phyloP scores from a whole-genome alignment of 805 yeast genomes.

The Yarrowia phangngaensis region DNA sequence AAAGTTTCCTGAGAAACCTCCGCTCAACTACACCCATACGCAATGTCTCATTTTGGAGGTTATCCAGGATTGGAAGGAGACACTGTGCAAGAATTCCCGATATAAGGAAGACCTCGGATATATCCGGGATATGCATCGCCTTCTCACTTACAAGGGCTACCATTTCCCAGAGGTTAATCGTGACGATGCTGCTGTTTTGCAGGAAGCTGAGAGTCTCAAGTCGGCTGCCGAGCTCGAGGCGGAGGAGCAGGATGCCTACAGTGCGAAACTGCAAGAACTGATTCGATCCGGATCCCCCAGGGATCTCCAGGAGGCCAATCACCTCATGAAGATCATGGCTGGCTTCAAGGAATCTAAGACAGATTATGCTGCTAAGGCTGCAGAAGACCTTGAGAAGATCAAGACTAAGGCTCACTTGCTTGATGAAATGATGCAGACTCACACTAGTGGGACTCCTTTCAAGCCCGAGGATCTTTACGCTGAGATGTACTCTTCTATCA shows the following conservation, averaged over 20 bases:
- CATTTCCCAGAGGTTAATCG: constrained; percentile 84
- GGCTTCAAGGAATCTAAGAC: constrained; percentile 75
- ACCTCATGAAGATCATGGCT: constrained; percentile 95
- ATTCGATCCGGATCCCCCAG: constrained; percentile 93
- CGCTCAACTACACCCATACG: constrained; percentile 72
- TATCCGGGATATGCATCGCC: constrained; percentile 92
- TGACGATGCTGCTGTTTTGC: constrained; percentile 86
- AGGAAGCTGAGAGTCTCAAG: constrained; percentile 77
- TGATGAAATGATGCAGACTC: constrained; percentile 67
- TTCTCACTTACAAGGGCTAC: constrained; percentile 86
- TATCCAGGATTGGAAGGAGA: constrained; percentile 96
- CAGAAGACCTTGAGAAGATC: constrained; percentile 78
- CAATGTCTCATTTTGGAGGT: constrained; percentile 83
- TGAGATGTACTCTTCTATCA: constrained; percentile 74
- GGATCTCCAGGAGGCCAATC: constrained; percentile 93
- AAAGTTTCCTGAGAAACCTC: constrained; percentile 92
- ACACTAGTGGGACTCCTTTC: constrained; percentile 1
- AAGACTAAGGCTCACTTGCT: constrained; percentile 81
- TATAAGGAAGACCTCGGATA: constrained; percentile 89
- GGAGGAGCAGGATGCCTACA: constrained; percentile 88
- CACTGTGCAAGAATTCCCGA: constrained; percentile 82
- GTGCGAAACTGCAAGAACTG: constrained; percentile 92
- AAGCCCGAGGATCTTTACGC: constrained; percentile 61
- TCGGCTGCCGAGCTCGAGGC: constrained; percentile 85
- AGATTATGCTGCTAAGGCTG: constrained; percentile 65